Conservation (phyloP, 2,329 filamentous ascomycete genomes). For the Aspergillus ochraceus region DNA sequence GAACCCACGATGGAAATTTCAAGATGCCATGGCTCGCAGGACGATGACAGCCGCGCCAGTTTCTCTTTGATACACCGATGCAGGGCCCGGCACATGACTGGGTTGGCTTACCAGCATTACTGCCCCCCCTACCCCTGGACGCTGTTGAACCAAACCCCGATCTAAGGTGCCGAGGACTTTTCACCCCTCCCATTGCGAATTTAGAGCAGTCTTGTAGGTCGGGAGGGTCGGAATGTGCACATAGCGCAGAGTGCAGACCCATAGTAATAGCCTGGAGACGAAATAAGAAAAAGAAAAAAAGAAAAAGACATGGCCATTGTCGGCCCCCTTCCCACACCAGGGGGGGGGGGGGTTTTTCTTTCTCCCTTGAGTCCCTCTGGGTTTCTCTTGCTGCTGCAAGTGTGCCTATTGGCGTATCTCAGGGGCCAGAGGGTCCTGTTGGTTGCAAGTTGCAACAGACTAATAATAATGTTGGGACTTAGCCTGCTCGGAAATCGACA, state of each 20-base stretch:
- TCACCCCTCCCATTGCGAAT: conserved; percentile 12
- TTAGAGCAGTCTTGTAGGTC: conserved; percentile 20
- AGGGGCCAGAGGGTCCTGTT: conserved; percentile 16
- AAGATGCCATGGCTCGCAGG: not conserved
- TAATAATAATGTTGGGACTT: conserved; percentile 7
- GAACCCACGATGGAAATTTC: conserved; percentile 4
- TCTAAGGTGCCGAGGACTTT: conserved; percentile 12
- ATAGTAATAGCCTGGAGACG: conserved; percentile 21
- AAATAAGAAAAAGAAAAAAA: conserved; percentile 11
- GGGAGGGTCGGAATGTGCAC: conserved; percentile 23
- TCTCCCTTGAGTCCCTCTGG: not conserved
- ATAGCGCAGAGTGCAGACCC: conserved; percentile 26
- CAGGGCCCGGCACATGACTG: conserved; percentile 11
- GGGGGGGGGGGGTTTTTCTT: too few relatives aligned
- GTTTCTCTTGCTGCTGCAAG: conserved; percentile 19
- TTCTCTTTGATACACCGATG: conserved; percentile 6
- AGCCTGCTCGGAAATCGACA: conserved; percentile 5
- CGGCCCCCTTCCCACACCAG: conserved; percentile 21
- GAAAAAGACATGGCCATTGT: conserved; percentile 22
- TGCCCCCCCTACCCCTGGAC: conserved; percentile 8
- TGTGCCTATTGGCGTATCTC: conserved; percentile 24
- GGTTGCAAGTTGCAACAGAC: conserved; percentile 2
- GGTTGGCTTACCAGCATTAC: conserved; percentile 10
- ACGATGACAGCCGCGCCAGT: conserved; percentile 4
- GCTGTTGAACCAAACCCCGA: conserved; percentile 8